Evolutionary conservation across 2,329 filamentous ascomycete species (phyloP).

Genomic region (Ceratocystis albifundus): DNA sequence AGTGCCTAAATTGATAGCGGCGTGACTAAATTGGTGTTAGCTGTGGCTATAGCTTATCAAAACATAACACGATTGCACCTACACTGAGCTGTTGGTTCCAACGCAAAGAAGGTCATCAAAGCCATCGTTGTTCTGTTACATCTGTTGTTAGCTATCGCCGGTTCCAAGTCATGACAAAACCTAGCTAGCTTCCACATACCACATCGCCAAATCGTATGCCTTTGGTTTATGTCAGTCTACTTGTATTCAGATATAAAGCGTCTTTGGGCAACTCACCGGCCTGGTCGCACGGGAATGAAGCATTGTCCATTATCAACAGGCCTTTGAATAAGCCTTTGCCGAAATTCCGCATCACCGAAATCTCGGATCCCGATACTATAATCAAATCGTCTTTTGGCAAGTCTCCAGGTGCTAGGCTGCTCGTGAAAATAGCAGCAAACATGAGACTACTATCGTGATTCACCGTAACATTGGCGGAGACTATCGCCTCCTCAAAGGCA

Average conservation of each 20-base stretch:
- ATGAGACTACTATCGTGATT: conserved; percentile 8
- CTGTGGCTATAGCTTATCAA: not conserved
- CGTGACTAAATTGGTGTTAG: conserved; percentile 15
- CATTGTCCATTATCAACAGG: not conserved
- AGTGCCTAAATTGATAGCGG: conserved; percentile 19
- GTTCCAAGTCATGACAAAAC: not conserved
- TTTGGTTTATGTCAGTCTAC: not conserved
- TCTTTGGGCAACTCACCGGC: conserved; percentile 6
- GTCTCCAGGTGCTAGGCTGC: not conserved
- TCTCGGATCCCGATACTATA: not conserved
- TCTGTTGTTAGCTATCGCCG: not conserved
- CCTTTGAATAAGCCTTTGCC: conserved; percentile 1
- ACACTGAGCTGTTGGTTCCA: conserved; percentile 24
- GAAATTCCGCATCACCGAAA: conserved; percentile 6
- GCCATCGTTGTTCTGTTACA: conserved; percentile 24
- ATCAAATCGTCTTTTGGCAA: conserved; percentile 15
- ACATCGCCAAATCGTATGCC: conserved; percentile 18
- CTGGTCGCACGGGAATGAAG: conserved; percentile 16
- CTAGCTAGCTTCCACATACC: not conserved
- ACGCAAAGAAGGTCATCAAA: conserved; percentile 30
- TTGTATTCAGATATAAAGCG: not conserved
- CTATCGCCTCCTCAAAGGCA: not conserved
- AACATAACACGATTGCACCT: not conserved
- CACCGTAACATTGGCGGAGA: not conserved
- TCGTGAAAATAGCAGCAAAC: conserved; percentile 22